Evolutionary conservation across 2,329 filamentous ascomycete genomes (phyloP).

Genomic region (Colletotrichum spaethianum): DNA sequence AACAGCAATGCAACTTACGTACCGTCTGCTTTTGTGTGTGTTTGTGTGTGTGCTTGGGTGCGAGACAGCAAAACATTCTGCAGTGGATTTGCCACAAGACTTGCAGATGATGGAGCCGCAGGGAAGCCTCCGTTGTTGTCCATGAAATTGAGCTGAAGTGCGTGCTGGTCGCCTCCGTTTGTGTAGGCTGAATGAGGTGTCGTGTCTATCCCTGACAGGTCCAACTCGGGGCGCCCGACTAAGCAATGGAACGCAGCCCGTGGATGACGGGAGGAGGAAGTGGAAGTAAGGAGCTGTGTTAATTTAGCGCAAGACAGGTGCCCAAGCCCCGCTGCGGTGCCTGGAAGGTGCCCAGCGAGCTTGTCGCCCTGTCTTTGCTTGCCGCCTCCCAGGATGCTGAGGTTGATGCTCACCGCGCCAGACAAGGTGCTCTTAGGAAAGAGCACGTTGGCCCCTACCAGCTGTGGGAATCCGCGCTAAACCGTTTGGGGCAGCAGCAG

Average conservation of each 20-base stretch:
- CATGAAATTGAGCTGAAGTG: constrained; percentile 24
- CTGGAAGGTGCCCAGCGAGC: constrained; percentile 24
- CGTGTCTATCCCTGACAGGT: constrained; percentile 39
- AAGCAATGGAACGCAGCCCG: not conserved
- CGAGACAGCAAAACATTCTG: not conserved
- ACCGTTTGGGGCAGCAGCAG: constrained; percentile 31
- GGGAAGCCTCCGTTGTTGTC: not conserved
- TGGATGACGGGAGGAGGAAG: not conserved
- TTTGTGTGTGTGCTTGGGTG: not conserved
- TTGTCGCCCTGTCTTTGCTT: constrained; percentile 11
- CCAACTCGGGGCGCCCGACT: constrained; percentile 25
- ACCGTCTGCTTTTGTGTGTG: no score
- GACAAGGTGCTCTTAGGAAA: constrained; percentile 29
- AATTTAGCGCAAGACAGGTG: constrained; percentile 31
- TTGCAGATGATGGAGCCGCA: constrained; percentile 3
- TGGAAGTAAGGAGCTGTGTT: constrained; percentile 12
- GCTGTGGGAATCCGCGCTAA: constrained; percentile 27
- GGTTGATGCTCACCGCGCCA: not conserved
- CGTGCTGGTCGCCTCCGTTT: constrained; percentile 1
- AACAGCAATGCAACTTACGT: not conserved
- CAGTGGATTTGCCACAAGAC: not conserved
- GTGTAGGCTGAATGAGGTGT: constrained; percentile 11
- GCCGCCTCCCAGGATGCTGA: not conserved
- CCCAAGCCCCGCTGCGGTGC: constrained; percentile 33
- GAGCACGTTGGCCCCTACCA: constrained; percentile 36